Base-by-base conservation (phyloP, 306 rosid species). In the Hippophae gyantsensis region DNA sequence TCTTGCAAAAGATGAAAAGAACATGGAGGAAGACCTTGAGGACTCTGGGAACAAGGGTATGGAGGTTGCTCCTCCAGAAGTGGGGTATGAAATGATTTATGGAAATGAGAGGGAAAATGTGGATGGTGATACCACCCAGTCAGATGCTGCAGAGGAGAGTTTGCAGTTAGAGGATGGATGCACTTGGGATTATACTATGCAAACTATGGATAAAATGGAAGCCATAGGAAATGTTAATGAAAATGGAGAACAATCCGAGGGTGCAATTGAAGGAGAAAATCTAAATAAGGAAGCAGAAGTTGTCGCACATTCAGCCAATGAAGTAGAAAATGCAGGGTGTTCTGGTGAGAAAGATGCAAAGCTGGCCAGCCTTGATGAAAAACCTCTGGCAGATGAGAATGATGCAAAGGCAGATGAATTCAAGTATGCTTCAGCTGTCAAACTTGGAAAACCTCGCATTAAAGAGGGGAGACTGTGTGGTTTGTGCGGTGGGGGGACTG, bases 401-500 rank as follows among this genome's bases (percentile, higher is more conserved):
- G 48, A 12, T 54, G 63, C 41, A 46, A 69, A 61, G 66, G 51
- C 32, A 46, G 75, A 79, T 23, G 70, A 58, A 72, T 54, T 65
- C 49, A 74, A 76, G 67, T 58, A 65, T 42, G 64, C 64, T 49
- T 69, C 76, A 68, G 53, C 55, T 51, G 72, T 55, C 54, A 72
- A 40, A 51, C 69, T 56, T 68, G 67, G 71, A 40, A 82, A 76
- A 72, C 77, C 75, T 52, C 74, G 75, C 43, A 69, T 83, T 65
- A 87, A 76, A 62, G 93, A 83, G 87, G 98, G 98, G 3, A 83
- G 96, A 57, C 74, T 84, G 46, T 92, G 98, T 76, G 89, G 95
- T 61, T 75, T 92, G 79, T 92, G 98, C 55, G 98, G 98, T n/a
- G 95, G 95, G 65, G 96, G 95, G 43, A 79, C 74, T 45, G 95